Percentiles rank a stretch among this genome's conserved stretches.
Evolutionary conservation across 2,329 filamentous ascomycete genomes (phyloP).

Genomic region (Niveomyces coronatus): DNA sequence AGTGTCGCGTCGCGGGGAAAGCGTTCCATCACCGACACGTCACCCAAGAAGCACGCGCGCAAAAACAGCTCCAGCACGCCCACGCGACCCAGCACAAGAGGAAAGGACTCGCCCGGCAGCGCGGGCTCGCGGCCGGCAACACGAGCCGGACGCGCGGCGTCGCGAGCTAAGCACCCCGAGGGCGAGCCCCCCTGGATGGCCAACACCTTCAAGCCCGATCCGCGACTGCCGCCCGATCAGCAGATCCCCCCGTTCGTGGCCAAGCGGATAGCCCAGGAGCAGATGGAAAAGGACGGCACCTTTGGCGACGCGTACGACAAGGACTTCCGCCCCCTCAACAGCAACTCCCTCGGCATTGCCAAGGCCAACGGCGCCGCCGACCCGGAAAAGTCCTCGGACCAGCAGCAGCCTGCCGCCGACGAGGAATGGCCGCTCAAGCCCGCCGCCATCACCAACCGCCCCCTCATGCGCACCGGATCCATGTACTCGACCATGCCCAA

Average conservation of each 20-base stretch:
- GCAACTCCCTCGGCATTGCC: conserved; percentile 43
- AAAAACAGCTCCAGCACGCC: conserved; percentile 29
- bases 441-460: conserved; percentile 31
- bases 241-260: conserved; percentile 93
- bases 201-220: conserved; percentile 91
- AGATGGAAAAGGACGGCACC: conserved; percentile 88
- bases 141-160: conserved; percentile 43
- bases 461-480: conserved; percentile 32
- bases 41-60: conserved; percentile 40
- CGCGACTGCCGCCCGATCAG: conserved; percentile 84
- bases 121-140: conserved; percentile 50
- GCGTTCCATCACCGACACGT: conserved; percentile 37
- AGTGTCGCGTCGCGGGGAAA: conserved; percentile 22
- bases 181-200: conserved; percentile 94
- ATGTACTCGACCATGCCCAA: conserved; percentile 56
- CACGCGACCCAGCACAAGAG: conserved; percentile 50
- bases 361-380: conserved; percentile 21
- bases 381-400: conserved; percentile 4
- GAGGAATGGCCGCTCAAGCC: conserved; percentile 52
- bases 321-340: conserved; percentile 74
- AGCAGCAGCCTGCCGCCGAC: conserved; percentile 10
- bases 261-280: conserved; percentile 80
- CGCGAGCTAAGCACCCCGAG: conserved; percentile 60
- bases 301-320: conserved; percentile 79
- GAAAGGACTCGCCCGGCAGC: conserved; percentile 34